Percentiles rank a stretch among this genome's conserved stretches.
Conservation (phyloP, 1,139 yeast species). For the Suhomyces choctaworum region DNA sequence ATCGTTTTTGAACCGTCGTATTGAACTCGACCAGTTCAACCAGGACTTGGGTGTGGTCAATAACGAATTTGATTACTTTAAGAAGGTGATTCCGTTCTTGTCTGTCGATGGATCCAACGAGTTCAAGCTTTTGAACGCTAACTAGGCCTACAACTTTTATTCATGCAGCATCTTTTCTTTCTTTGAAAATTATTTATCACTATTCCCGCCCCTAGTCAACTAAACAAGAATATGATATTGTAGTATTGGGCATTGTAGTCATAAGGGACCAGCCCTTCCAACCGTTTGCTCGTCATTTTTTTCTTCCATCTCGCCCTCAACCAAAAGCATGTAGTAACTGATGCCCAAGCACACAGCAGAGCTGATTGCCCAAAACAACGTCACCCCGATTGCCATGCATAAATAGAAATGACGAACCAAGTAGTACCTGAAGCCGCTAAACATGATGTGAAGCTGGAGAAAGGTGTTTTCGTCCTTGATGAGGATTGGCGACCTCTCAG, state of each 20-base stretch:
- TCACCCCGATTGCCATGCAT: constrained; percentile 52
- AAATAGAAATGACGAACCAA: constrained; percentile 49
- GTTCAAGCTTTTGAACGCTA: constrained; percentile 42
- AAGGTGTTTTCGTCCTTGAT: constrained; percentile 14
- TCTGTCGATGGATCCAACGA: constrained; percentile 43
- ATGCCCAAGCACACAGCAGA: constrained; percentile 30
- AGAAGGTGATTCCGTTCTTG: constrained; percentile 41
- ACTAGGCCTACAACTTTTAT: constrained; percentile 11
- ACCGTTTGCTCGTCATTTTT: not conserved
- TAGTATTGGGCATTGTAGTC: too few relatives aligned
- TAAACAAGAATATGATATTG: too few relatives aligned
- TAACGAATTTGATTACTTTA: constrained; percentile 39
- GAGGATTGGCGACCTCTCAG: not conserved
- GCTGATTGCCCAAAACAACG: constrained; percentile 49
- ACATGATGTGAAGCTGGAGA: constrained; percentile 14
- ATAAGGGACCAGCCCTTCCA: too few relatives aligned
- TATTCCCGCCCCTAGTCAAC: too few relatives aligned
- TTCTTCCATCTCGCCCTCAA: not conserved
- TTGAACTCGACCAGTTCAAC: constrained; percentile 39
- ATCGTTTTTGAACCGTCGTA: constrained; percentile 44
- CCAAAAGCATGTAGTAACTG: constrained; percentile 21
- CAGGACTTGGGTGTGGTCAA: constrained; percentile 15
- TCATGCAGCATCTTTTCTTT: too few relatives aligned
- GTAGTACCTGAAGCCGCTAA: constrained; percentile 55
- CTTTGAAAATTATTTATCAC: too few relatives aligned